A percentile compares a stretch with the other conserved stretches of the same genome.
Evolutionary conservation across 768 basidiomycete genomes (phyloP).

Genomic region (Boletus sp.): DNA sequence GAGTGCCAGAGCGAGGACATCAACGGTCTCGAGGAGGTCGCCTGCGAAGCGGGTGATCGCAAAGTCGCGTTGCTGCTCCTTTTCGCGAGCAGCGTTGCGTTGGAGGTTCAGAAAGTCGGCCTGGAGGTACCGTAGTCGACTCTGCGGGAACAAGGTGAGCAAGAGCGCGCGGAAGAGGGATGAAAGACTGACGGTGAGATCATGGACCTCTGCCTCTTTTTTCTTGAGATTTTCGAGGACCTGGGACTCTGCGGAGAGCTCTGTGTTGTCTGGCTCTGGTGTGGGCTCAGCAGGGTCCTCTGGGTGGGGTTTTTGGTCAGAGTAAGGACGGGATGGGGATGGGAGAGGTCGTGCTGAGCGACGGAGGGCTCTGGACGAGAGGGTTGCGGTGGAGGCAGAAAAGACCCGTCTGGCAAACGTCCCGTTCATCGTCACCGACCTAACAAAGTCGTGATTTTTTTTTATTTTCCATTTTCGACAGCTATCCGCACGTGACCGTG

Average conservation of each 20-base stretch:
- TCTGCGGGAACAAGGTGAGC: slow-evolving; percentile 43
- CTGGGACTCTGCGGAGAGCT: slow-evolving; percentile 37
- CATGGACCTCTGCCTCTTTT: slow-evolving; percentile 79
- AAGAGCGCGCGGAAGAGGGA: background rate
- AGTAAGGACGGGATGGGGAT: slow-evolving; percentile 49
- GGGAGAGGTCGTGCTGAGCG: slow-evolving; percentile 29
- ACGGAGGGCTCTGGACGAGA: slow-evolving; percentile 49
- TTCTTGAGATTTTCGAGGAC: slow-evolving; percentile 62
- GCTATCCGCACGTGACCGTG: slow-evolving; percentile 24
- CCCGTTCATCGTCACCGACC: slow-evolving; percentile 45
- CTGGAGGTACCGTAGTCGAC: slow-evolving; percentile 85
- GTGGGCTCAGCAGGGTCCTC: slow-evolving; percentile 10
- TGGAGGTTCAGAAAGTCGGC: slow-evolving; percentile 97
- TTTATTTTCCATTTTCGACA: background rate
- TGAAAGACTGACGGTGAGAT: slow-evolving; percentile 67
- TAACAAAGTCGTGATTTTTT: background rate
- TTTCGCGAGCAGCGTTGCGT: slow-evolving; percentile 87
- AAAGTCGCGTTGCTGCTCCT: slow-evolving; percentile 89
- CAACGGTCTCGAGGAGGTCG: slow-evolving; percentile 88
- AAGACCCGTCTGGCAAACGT: slow-evolving; percentile 50
- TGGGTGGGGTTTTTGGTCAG: slow-evolving; percentile 46
- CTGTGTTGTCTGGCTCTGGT: slow-evolving; percentile 20
- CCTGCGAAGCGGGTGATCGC: slow-evolving; percentile 89
- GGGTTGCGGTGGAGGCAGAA: slow-evolving; percentile 58
- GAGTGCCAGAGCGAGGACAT: slow-evolving; percentile 83